Conservation (phyloP, 306 rosid species). For the Dryas drummondii region DNA sequence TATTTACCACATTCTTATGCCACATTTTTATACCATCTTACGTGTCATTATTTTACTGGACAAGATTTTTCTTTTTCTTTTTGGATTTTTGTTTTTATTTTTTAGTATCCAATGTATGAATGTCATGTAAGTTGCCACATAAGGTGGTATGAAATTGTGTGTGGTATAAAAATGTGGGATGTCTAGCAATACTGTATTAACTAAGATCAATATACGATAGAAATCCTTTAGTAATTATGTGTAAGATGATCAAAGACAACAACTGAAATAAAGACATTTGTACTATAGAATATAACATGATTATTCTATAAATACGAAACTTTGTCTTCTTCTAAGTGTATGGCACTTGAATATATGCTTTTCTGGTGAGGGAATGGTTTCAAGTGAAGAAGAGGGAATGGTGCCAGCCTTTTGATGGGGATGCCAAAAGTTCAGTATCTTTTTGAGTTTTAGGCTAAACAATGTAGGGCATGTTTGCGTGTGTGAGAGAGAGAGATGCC, state of each 20-base stretch:
- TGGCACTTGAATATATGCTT: conserved; percentile 32
- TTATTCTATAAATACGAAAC: conserved; percentile 9
- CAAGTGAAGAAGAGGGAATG: conserved; percentile 26
- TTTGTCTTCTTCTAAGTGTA: conserved; percentile 34
- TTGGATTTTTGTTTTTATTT: too few relatives aligned
- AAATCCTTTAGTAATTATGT: background rate
- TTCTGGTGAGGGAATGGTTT: conserved; percentile 32
- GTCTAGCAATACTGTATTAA: too few relatives aligned
- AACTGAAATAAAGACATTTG: too few relatives aligned
- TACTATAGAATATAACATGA: conserved; percentile 11
- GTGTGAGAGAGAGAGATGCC: background rate
- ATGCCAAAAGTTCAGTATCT: conserved; percentile 48
- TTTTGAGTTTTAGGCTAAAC: conserved; percentile 46
- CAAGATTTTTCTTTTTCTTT: too few relatives aligned
- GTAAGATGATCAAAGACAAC: background rate
- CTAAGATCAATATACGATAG: too few relatives aligned
- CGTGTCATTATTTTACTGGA: too few relatives aligned
- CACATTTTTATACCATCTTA: too few relatives aligned
- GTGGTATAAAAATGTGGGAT: too few relatives aligned
- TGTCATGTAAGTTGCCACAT: too few relatives aligned
- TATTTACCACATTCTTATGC: too few relatives aligned
- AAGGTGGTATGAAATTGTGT: too few relatives aligned
- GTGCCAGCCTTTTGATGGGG: conserved; percentile 45
- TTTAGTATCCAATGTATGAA: too few relatives aligned
- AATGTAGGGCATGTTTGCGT: conserved; percentile 43